Evolutionary conservation across 2,329 filamentous ascomycete species (phyloP), one percentile per base, ranked within the genome.

Genomic region (Diaporthe citriasiana): DNA sequence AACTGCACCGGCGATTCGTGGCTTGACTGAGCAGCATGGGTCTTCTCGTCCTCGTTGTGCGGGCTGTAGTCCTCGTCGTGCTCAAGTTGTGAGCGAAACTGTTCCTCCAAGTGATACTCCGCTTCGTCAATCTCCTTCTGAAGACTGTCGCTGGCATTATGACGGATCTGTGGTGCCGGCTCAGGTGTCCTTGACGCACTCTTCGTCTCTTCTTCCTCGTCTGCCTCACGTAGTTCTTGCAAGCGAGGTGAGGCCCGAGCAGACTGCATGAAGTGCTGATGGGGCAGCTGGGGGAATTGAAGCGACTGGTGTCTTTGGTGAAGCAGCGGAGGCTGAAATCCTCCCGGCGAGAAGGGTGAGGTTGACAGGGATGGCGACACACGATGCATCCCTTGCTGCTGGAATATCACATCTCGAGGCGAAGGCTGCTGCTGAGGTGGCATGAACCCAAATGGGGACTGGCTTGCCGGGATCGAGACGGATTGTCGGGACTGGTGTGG

Each of bases 81-180:
- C 74, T 95, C 93, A 65, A 96, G 86, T 79, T 96, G 93, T 71
- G 93, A 92, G 69, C 94, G 91, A 76, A 95, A 91, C 75, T 94
- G 92, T 80, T 95, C 91, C 80, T 95, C 94, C 75, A 97, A 83
- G 78, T 96, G 94, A 79, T 97, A 96, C 79, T 97, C 94, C 6
- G 94, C 93, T 79, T 95, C 93, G 66, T 97, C 93, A 72, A 97
- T 93, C 77, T 97, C 95, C 76, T 92, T 93, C 81, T 98, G 95
- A 33, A 97, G 87, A 59, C 91, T 94, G 76, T 92, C 89, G 79
- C 93, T 95, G 53, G 94, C 88, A 77, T 95, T 95, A 78, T 95
- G 93, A 60, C 84, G 82, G 70, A 87, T 84, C 59, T 85, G 85
- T 60, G 83, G 82, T 15, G 78, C 72, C 13, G 87, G 85, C 78